Evolutionary conservation across 805 yeast genomes (phyloP).

Genomic region (Candida stauntonica): DNA sequence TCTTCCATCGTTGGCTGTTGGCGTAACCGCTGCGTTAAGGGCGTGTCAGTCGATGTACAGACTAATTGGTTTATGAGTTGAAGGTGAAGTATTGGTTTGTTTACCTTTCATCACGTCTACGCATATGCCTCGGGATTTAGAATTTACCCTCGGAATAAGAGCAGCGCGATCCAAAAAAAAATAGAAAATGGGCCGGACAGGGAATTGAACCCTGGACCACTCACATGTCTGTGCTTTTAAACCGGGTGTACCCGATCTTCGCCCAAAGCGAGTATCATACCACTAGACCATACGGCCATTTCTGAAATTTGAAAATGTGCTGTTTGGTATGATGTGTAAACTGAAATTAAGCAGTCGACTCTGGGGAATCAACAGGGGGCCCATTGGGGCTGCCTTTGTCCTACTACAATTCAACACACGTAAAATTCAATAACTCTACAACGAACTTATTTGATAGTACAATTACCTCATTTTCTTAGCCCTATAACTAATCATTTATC

Average conservation of each 20-base stretch:
- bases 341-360: not conserved
- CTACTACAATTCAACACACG: too few relatives aligned
- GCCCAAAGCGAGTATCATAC: conserved; percentile 32
- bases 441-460: too few relatives aligned
- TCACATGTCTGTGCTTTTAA: conserved; percentile 14
- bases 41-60: too few relatives aligned
- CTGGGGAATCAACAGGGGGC: too few relatives aligned
- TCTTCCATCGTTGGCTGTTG: conserved; percentile 4
- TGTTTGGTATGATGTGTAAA: not conserved
- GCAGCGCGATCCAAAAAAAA: not conserved
- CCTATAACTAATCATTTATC: too few relatives aligned
- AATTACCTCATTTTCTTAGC: too few relatives aligned
- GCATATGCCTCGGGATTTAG: too few relatives aligned
- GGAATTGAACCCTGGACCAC: conserved; percentile 22
- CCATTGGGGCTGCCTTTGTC: too few relatives aligned
- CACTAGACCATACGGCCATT: conserved; percentile 30
- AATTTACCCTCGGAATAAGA: conserved; percentile 21
- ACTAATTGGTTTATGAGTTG: too few relatives aligned
- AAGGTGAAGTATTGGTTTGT: conserved; percentile 3
- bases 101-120: too few relatives aligned
- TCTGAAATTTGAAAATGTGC: not conserved
- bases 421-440: too few relatives aligned
- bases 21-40: too few relatives aligned
- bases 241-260: conserved; percentile 19
- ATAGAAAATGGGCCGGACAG: conserved; percentile 17